Conservation (phyloP, 257 asterid species). For the Lycium ferocissimum region DNA sequence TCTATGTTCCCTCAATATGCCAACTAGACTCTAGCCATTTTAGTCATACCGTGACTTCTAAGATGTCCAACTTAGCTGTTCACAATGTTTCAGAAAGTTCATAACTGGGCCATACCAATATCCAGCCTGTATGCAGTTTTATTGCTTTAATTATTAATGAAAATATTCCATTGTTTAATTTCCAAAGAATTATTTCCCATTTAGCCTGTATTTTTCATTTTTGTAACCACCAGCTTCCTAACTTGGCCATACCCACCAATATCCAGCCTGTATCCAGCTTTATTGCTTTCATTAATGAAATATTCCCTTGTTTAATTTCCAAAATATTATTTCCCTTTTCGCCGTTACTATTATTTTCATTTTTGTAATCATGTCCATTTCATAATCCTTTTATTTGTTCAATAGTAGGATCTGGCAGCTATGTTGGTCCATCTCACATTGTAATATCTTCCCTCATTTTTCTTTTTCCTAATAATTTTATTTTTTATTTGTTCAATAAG, state of each 20-base stretch:
- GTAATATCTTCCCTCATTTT: no score
- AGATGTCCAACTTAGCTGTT: not conserved
- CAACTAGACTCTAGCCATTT: not conserved
- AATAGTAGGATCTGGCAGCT: no score
- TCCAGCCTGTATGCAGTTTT: slow-evolving; percentile 13
- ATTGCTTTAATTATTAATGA: not conserved
- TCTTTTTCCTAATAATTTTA: no score
- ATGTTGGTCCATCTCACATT: no score
- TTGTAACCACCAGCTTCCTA: not conserved
- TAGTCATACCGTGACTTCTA: not conserved
- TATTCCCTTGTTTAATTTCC: not conserved
- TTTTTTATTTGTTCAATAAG: not conserved
- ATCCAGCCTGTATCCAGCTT: not conserved
- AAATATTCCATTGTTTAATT: not conserved
- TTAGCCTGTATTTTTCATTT: no score
- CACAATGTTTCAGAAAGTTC: not conserved
- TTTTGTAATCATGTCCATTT: not conserved
- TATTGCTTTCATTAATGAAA: not conserved
- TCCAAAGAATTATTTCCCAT: not conserved
- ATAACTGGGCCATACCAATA: not conserved
- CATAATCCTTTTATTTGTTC: not conserved
- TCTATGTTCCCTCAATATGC: slow-evolving; percentile 1
- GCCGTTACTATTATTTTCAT: not conserved
- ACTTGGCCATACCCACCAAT: not conserved
- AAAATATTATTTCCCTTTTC: not conserved